A percentile compares a stretch with the other conserved stretches of the same genome.
phyloP scores from a whole-genome alignment of 73 alveolate genomes.

The Breviolum minutum region DNA sequence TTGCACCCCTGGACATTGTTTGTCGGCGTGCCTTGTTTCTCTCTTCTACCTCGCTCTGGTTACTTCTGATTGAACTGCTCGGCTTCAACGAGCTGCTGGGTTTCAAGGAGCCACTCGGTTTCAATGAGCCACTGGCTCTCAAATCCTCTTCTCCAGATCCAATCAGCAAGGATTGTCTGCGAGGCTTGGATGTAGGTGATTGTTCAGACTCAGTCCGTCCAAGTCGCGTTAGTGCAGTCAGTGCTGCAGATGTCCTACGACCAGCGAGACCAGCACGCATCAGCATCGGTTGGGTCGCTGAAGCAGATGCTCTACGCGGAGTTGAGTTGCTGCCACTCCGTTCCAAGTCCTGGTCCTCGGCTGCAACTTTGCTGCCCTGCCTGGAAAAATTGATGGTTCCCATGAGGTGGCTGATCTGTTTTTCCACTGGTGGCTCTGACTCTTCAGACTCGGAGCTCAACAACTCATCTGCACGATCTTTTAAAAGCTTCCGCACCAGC shows the following conservation, averaged over 20 bases:
- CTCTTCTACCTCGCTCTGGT: background rate
- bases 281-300: background rate
- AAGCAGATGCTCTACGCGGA: conserved; percentile 6
- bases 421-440: background rate
- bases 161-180: conserved; percentile 1
- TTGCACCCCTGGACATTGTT: conserved; percentile 1
- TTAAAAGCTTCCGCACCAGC: background rate
- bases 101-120: background rate
- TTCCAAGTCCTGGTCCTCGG: background rate
- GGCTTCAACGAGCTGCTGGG: conserved; percentile 11
- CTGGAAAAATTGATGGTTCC: background rate
- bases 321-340: background rate
- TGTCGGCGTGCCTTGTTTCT: background rate
- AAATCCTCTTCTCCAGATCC: background rate
- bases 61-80: background rate
- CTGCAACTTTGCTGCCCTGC: background rate
- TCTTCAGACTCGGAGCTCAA: conserved; percentile 17
- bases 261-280: background rate
- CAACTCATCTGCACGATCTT: background rate
- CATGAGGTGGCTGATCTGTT: background rate
- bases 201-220: conserved; percentile 23
- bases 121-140: conserved; percentile 6
- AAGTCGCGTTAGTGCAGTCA: background rate
- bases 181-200: background rate
- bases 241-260: background rate